Evolutionary conservation across 2,329 filamentous ascomycete genomes (phyloP).

Genomic region (Aspergillus pseudoviridinutans): DNA sequence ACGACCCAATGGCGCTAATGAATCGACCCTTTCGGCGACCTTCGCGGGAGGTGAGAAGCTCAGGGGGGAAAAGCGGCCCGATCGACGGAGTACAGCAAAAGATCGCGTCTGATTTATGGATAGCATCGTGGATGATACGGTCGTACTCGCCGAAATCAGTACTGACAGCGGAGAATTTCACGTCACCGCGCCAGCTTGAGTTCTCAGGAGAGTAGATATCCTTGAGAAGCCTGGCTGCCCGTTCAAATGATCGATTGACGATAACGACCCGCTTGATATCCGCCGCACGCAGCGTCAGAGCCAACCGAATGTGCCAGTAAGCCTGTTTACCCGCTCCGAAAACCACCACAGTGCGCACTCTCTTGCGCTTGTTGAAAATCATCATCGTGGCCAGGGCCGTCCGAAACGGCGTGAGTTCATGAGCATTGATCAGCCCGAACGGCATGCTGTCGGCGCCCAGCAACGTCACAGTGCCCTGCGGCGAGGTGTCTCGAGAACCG

Average conservation of each 20-base stretch:
- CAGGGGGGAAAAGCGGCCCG: slow-evolving; percentile 68
- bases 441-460: slow-evolving; percentile 56
- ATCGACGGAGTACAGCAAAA: slow-evolving; percentile 83
- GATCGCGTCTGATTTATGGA: slow-evolving; percentile 70
- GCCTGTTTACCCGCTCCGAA: slow-evolving; percentile 89
- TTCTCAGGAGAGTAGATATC: slow-evolving; percentile 52
- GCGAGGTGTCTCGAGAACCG: slow-evolving; percentile 43
- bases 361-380: slow-evolving; percentile 61
- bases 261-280: slow-evolving; percentile 79
- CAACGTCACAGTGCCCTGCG: slow-evolving; percentile 56
- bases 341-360: slow-evolving; percentile 71
- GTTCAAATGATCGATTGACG: slow-evolving; percentile 63
- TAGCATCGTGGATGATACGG: slow-evolving; percentile 65
- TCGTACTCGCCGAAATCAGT: slow-evolving; percentile 66
- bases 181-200: slow-evolving; percentile 59
- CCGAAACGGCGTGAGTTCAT: slow-evolving; percentile 65
- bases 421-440: slow-evolving; percentile 61
- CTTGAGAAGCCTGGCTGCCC: slow-evolving; percentile 45
- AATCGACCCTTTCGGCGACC: slow-evolving; percentile 43
- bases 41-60: slow-evolving; percentile 62
- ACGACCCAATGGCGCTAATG: slow-evolving; percentile 45
- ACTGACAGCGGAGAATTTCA: slow-evolving; percentile 68
- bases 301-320: slow-evolving; percentile 88
- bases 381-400: slow-evolving; percentile 60
- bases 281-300: slow-evolving; percentile 61